Evolutionary conservation across 768 basidiomycete species (phyloP).

Genomic region (Suillus sp.): DNA sequence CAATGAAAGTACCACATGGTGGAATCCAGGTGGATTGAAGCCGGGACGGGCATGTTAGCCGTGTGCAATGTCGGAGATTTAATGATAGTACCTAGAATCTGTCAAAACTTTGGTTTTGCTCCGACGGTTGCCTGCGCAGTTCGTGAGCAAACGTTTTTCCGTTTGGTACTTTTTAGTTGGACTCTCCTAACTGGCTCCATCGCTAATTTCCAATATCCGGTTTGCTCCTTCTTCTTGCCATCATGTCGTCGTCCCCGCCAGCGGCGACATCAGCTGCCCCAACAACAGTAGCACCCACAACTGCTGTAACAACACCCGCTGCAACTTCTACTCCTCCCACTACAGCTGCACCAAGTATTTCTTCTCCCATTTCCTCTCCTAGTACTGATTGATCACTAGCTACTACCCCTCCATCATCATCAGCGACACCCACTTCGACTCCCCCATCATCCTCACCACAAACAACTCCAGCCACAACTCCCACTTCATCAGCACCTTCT

Average conservation of each 20-base stretch:
- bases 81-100: too few species aligned
- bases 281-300: neutral
- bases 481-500: neutral
- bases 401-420: neutral
- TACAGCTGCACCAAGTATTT: neutral
- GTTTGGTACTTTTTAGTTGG: neutral
- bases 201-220: neutral
- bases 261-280: neutral
- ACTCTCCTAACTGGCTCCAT: constrained; percentile 1
- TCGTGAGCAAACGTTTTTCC: neutral
- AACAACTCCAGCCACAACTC: neutral
- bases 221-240: neutral
- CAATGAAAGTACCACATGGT: too few species aligned
- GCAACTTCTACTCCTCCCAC: neutral
- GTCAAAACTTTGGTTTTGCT: too few species aligned
- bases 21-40: too few species aligned
- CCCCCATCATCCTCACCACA: neutral
- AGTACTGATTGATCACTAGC: neutral
- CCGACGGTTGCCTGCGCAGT: neutral
- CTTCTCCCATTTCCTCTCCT: neutral
- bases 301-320: neutral
- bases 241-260: constrained; percentile 21
- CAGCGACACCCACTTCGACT: neutral
- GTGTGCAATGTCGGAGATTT: too few species aligned
- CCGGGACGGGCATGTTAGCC: too few species aligned